Conservation (phyloP, 495 filamentous ascomycete genomes). For the Aspergillus carlsbadensis region DNA sequence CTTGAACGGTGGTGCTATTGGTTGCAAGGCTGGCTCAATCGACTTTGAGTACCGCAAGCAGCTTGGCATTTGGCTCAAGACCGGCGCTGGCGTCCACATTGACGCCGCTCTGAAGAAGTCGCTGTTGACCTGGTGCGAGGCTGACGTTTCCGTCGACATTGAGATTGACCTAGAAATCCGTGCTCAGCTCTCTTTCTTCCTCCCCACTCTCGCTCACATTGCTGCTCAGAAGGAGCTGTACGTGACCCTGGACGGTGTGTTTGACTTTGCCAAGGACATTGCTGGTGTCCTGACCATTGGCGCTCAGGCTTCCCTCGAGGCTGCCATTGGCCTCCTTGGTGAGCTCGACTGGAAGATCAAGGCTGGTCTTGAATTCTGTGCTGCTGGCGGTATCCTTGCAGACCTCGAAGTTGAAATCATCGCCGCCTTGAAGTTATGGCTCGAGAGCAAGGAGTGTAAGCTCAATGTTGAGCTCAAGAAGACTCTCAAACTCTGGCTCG, state of each 20-base stretch:
- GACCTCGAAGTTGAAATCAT: slow-evolving; percentile 37
- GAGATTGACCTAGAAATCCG: slow-evolving; percentile 25
- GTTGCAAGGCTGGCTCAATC: slow-evolving; percentile 35
- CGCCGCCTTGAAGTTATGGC: slow-evolving; percentile 33
- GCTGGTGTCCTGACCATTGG: slow-evolving; percentile 32
- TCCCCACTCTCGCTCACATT: slow-evolving; percentile 36
- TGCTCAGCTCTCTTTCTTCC: slow-evolving; percentile 36
- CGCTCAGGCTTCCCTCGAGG: slow-evolving; percentile 31
- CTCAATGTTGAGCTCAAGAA: slow-evolving; percentile 32
- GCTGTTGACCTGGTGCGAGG: slow-evolving; percentile 33
- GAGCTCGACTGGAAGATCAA: slow-evolving; percentile 30
- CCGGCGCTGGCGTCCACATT: slow-evolving; percentile 23
- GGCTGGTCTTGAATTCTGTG: slow-evolving; percentile 38
- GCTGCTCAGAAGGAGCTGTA: slow-evolving; percentile 40
- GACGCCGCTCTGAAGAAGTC: slow-evolving; percentile 28
- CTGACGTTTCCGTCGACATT: slow-evolving; percentile 20
- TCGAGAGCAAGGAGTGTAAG: slow-evolving; percentile 29
- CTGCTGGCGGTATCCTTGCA: slow-evolving; percentile 35
- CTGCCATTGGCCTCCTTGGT: slow-evolving; percentile 28
- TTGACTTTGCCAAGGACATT: slow-evolving; percentile 27
- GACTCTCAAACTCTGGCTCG: slow-evolving; percentile 36
- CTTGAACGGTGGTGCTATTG: slow-evolving; percentile 39
- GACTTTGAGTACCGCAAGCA: slow-evolving; percentile 30
- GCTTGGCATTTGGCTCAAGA: slow-evolving; percentile 35
- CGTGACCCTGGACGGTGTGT: slow-evolving; percentile 44